Conservation (phyloP, 1,139 yeast species). For the Geotrichum candidum region DNA sequence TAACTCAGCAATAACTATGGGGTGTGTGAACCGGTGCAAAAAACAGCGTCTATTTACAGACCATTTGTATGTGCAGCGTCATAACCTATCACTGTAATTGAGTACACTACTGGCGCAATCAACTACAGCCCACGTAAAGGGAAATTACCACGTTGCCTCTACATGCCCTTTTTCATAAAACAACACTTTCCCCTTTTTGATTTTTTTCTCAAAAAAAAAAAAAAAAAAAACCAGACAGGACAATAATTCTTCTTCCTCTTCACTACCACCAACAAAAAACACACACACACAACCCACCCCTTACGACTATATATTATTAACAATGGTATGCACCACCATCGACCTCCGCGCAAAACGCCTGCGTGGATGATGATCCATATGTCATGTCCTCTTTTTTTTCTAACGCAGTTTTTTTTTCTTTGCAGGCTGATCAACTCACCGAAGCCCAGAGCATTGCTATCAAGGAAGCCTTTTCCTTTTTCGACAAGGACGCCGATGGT, state of each 20-base stretch:
- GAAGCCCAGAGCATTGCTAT: conserved; percentile 96
- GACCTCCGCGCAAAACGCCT: background rate
- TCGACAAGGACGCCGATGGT: conserved; percentile 95
- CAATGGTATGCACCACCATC: background rate
- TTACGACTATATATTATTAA: background rate
- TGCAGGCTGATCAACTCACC: conserved; percentile 76
- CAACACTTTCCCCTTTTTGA: background rate
- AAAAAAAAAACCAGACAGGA: background rate
- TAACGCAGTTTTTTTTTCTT: background rate
- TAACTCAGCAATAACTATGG: no score
- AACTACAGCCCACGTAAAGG: background rate
- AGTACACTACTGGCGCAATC: background rate
- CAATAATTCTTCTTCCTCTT: background rate
- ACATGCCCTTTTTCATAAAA: background rate
- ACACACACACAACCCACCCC: background rate
- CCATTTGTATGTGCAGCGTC: no score
- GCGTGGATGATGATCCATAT: background rate
- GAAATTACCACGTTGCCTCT: background rate
- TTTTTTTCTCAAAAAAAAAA: background rate
- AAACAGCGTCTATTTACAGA: background rate
- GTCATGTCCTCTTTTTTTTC: background rate
- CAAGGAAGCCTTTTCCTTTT: conserved; percentile 93
- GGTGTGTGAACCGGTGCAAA: no score
- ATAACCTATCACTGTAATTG: background rate
- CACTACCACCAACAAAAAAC: background rate